Percentiles rank a stretch among this genome's conserved stretches.
These are phyloP conservation scores for Mortierella polycephala DNA, from an alignment of 371 early-diverging fungal genomes.

Conservation along the genomic window DNA sequence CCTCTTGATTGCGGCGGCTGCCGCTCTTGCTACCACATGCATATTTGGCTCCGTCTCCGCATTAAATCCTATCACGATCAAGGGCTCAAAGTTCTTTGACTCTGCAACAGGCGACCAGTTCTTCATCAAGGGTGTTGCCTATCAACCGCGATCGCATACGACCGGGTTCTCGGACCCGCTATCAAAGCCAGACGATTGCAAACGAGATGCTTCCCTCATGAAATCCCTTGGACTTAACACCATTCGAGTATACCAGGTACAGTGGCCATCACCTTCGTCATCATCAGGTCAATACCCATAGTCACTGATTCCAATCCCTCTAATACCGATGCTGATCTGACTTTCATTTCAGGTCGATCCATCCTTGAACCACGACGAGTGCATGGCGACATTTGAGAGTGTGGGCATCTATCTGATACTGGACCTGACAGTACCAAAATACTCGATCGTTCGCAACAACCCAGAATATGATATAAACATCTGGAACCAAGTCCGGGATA, in stretches of 20 bases:
- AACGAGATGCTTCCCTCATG: constrained; percentile 73
- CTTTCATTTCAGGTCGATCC: constrained; percentile 61
- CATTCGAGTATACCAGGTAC: constrained; percentile 80
- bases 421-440: constrained; percentile 75
- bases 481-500: constrained; percentile 66
- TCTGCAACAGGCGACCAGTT: constrained; percentile 77
- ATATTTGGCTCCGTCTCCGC: constrained; percentile 19
- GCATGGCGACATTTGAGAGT: constrained; percentile 77
- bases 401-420: constrained; percentile 80
- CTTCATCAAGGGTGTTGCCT: constrained; percentile 82
- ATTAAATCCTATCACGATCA: constrained; percentile 72
- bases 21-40: not conserved
- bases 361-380: constrained; percentile 73
- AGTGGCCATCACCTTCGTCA: not conserved
- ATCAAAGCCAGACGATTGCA: constrained; percentile 69
- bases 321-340: not conserved
- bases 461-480: constrained; percentile 74
- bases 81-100: constrained; percentile 79
- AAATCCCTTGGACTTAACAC: constrained; percentile 76
- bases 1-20: not conserved
- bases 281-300: no score
- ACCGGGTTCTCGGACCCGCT: constrained; percentile 67
- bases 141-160: constrained; percentile 69
- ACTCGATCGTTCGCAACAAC: constrained; percentile 72
- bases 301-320: no score